Conservation (phyloP, 2,329 filamentous ascomycete genomes). For the Talaromyces pinophilus region DNA sequence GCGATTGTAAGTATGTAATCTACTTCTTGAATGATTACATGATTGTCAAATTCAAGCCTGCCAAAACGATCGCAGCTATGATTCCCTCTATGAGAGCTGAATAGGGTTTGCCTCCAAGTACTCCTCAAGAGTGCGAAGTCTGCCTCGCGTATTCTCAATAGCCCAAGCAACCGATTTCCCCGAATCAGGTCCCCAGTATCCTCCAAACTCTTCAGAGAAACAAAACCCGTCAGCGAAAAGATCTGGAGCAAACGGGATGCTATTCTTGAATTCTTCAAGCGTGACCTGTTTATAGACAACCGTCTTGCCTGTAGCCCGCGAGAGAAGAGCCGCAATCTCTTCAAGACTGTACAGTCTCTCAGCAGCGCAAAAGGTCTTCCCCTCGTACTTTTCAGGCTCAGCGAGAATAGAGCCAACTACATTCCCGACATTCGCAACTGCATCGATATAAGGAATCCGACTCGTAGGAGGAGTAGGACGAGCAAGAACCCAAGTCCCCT, state of each 20-base stretch:
- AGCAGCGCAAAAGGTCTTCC: background rate
- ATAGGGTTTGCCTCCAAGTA: slow-evolving; percentile 1
- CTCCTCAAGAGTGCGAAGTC: background rate
- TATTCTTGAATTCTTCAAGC: background rate
- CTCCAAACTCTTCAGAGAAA: background rate
- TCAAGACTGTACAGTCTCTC: background rate
- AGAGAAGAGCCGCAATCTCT: background rate
- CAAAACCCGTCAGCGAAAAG: background rate
- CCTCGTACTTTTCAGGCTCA: background rate
- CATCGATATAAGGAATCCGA: background rate
- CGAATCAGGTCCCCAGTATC: background rate
- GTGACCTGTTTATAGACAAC: background rate
- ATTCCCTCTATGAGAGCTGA: background rate
- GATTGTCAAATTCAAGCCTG: background rate
- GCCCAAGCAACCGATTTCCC: background rate
- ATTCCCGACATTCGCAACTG: background rate
- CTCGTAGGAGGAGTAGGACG: background rate
- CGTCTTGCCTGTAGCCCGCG: background rate
- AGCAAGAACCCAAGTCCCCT: background rate
- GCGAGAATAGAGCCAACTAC: background rate
- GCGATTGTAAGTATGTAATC: background rate
- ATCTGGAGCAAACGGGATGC: background rate
- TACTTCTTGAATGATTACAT: background rate
- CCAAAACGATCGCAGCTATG: background rate
- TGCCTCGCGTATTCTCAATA: background rate